Conservation (phyloP, 768 basidiomycete genomes). For the Trametes villosa region DNA sequence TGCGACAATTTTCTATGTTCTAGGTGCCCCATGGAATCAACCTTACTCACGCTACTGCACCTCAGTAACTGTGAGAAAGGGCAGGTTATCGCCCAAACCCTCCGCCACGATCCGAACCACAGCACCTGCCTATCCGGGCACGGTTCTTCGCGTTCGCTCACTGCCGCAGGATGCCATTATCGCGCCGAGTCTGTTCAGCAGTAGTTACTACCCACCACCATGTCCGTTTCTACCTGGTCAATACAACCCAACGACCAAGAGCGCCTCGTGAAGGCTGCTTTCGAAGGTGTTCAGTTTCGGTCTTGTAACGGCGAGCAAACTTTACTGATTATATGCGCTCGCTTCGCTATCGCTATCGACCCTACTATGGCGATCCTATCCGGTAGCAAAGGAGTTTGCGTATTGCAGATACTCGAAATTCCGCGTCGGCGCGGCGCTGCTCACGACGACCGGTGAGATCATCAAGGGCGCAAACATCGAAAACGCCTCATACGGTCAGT, state of each 20-base stretch:
- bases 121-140: not conserved
- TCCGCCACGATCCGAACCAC: not conserved
- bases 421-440: constrained; percentile 86
- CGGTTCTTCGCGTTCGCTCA: too few species aligned
- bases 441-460: constrained; percentile 69
- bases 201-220: not conserved
- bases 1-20: too few species aligned
- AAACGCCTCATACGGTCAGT: constrained; percentile 86
- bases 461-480: constrained; percentile 92
- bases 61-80: too few species aligned
- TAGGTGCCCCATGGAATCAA: too few species aligned
- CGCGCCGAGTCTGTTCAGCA: too few species aligned
- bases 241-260: constrained; percentile 50
- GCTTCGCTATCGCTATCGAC: not conserved
- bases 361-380: not conserved
- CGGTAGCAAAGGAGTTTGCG: constrained; percentile 60
- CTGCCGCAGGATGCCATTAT: not conserved
- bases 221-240: constrained; percentile 27
- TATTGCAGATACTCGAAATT: constrained; percentile 92
- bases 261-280: constrained; percentile 57
- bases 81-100: too few species aligned
- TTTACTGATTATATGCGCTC: not conserved
- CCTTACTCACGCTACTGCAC: too few species aligned
- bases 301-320: not conserved
- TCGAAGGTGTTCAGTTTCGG: constrained; percentile 50